Conservation (phyloP, 2,329 filamentous ascomycete species). For the Paecilomyces dactylethromorphus region DNA sequence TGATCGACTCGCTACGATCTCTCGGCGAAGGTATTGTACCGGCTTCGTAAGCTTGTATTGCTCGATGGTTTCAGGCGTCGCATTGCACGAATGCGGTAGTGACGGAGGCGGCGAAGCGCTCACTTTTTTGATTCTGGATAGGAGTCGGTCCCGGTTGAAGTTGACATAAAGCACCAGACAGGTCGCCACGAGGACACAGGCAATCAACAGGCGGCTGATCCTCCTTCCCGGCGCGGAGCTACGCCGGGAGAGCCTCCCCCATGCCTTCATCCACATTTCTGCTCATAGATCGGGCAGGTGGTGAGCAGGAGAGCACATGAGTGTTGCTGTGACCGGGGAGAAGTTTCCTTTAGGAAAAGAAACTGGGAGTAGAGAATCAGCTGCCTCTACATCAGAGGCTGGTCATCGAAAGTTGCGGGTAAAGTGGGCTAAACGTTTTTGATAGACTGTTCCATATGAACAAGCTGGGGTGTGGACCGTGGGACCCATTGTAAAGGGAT, state of each 20-base stretch:
- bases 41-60: not conserved
- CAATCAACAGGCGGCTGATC: not conserved
- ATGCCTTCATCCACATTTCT: not conserved
- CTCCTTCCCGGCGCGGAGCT: not conserved
- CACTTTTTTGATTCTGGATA: not conserved
- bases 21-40: not conserved
- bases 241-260: not conserved
- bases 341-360: not conserved
- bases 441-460: not conserved
- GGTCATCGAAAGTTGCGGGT: not conserved
- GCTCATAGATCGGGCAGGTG: not conserved
- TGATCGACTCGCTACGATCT: constrained; percentile 1
- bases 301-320: not conserved
- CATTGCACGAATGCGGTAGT: not conserved
- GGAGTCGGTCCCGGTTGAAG: not conserved
- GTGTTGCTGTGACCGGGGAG: not conserved
- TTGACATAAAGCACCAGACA: not conserved
- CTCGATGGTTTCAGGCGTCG: not conserved
- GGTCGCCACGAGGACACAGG: not conserved
- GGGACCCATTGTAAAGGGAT: not conserved
- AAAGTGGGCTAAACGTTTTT: not conserved
- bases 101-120: not conserved
- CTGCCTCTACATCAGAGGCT: not conserved
- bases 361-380: not conserved
- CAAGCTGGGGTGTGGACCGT: not conserved